phyloP scores from a whole-genome alignment of 108 stramenopile species.

The Fistulifera solaris region DNA sequence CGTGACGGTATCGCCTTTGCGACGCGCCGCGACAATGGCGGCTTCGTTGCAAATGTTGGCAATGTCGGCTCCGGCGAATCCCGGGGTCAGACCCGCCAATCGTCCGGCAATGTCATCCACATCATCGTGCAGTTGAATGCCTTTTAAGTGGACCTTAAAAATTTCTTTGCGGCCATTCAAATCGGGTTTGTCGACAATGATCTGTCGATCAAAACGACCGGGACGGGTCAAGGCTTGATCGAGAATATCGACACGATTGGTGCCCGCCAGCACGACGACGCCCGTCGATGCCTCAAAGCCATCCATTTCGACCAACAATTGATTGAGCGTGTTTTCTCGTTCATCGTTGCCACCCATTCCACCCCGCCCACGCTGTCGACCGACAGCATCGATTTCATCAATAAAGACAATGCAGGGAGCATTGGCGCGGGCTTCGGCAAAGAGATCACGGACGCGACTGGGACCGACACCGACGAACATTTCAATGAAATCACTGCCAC shows the following conservation, averaged over 20 bases:
- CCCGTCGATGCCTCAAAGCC: conserved; percentile 84
- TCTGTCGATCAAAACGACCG: conserved; percentile 91
- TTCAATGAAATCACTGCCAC: conserved; percentile 93
- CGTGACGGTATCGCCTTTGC: conserved; percentile 72
- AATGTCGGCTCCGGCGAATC: conserved; percentile 95
- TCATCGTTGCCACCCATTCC: conserved; percentile 92
- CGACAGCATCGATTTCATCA: conserved; percentile 98
- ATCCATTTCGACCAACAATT: conserved; percentile 98
- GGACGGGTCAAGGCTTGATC: conserved; percentile 88
- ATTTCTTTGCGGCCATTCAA: conserved; percentile 88
- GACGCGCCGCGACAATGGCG: conserved; percentile 91
- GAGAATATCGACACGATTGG: conserved; percentile 90
- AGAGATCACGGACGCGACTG: conserved; percentile 94
- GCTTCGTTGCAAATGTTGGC: conserved; percentile 98
- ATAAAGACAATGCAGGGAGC: conserved; percentile 98
- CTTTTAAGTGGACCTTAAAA: conserved; percentile 84
- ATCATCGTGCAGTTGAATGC: conserved; percentile 67
- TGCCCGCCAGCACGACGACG: conserved; percentile 89
- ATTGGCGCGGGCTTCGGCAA: conserved; percentile 86
- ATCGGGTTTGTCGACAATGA: conserved; percentile 91
- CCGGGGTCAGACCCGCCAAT: conserved; percentile 89
- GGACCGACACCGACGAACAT: conserved; percentile 99
- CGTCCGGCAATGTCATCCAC: conserved; percentile 63
- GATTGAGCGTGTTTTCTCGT: conserved; percentile 98
- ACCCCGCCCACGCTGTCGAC: conserved; percentile 87